Percentiles rank a stretch among this genome's conserved stretches.
phyloP scores from a whole-genome alignment of 1,139 yeast species.

The Taphrina flavorubra region DNA sequence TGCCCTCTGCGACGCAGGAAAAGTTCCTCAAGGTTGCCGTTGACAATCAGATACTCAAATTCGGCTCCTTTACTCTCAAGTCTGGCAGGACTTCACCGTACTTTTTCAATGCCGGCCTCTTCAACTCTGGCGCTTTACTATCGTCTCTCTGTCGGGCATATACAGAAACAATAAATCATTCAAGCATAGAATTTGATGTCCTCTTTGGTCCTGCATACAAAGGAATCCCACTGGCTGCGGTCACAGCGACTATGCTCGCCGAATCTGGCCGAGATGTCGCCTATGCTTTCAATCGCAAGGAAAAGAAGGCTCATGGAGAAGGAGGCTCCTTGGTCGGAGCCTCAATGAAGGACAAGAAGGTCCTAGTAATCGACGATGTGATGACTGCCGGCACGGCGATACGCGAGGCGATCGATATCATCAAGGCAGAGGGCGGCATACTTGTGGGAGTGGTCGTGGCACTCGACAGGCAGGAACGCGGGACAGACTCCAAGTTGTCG shows the following conservation, averaged over 20 bases:
- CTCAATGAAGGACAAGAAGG: slow-evolving; percentile 68
- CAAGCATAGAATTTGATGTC: slow-evolving; percentile 80
- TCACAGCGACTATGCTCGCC: slow-evolving; percentile 87
- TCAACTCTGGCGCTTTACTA: slow-evolving; percentile 78
- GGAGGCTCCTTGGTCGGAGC: slow-evolving; percentile 96
- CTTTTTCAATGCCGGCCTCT: slow-evolving; percentile 90
- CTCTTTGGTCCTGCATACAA: slow-evolving; percentile 97
- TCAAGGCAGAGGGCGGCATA: slow-evolving; percentile 69
- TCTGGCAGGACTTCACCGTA: slow-evolving; percentile 95
- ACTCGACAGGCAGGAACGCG: slow-evolving; percentile 91
- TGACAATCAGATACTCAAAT: slow-evolving; percentile 34
- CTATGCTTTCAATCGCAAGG: slow-evolving; percentile 61
- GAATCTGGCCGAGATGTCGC: slow-evolving; percentile 63
- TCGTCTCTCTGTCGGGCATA: slow-evolving; percentile 83
- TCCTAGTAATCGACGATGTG: slow-evolving; percentile 91
- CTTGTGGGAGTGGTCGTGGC: slow-evolving; percentile 89
- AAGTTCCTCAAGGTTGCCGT: slow-evolving; percentile 29
- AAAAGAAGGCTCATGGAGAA: slow-evolving; percentile 97
- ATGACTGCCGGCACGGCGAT: slow-evolving; percentile 99
- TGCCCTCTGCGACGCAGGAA: slow-evolving; percentile 33
- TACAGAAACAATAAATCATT: slow-evolving; percentile 81
- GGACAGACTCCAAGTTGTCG: slow-evolving; percentile 67
- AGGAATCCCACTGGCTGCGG: slow-evolving; percentile 94
- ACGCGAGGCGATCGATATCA: slow-evolving; percentile 87
- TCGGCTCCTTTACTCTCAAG: slow-evolving; percentile 57